Percentiles rank a stretch among this genome's conserved stretches.
phyloP scores from a whole-genome alignment of 2,329 filamentous ascomycete species.

The Fusarium concolor region DNA sequence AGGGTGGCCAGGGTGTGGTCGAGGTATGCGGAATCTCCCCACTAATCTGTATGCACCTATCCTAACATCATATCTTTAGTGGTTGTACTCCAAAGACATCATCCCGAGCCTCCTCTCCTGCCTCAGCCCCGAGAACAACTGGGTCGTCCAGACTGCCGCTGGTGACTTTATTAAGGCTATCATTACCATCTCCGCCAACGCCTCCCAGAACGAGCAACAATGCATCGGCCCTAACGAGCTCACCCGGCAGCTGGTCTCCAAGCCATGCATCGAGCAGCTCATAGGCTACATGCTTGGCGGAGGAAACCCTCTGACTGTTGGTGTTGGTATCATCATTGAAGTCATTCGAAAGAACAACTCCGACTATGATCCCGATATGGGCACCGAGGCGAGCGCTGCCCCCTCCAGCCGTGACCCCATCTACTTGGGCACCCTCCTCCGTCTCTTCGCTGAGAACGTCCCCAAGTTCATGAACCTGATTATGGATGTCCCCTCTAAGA shows the following conservation, averaged over 20 bases:
- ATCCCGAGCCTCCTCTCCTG: conserved; percentile 89
- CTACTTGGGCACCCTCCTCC: conserved; percentile 89
- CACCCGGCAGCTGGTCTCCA: conserved; percentile 92
- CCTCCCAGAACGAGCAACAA: conserved; percentile 97
- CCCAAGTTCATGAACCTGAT: conserved; percentile 95
- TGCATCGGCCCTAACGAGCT: conserved; percentile 98
- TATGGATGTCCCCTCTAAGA: conserved; percentile 78
- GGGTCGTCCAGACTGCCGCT: conserved; percentile 93
- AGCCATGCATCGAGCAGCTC: conserved; percentile 83
- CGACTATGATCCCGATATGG: conserved; percentile 94
- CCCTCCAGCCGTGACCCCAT: conserved; percentile 93
- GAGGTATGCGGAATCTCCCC: conserved; percentile 70
- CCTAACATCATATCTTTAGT: conserved; percentile 63
- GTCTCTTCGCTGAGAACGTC: conserved; percentile 89
- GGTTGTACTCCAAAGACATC: conserved; percentile 89
- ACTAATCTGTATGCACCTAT: conserved; percentile 2
- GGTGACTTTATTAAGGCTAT: conserved; percentile 99
- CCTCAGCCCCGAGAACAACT: conserved; percentile 84
- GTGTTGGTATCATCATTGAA: conserved; percentile 97
- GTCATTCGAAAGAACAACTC: conserved; percentile 99
- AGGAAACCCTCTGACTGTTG: conserved; percentile 93
- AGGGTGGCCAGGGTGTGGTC: conserved; percentile 91
- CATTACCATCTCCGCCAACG: conserved; percentile 98
- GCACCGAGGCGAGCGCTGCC: conserved; percentile 80
- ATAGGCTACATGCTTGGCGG: conserved; percentile 92